Conservation (phyloP, 257 asterid species). For the Verbascum thapsus region DNA sequence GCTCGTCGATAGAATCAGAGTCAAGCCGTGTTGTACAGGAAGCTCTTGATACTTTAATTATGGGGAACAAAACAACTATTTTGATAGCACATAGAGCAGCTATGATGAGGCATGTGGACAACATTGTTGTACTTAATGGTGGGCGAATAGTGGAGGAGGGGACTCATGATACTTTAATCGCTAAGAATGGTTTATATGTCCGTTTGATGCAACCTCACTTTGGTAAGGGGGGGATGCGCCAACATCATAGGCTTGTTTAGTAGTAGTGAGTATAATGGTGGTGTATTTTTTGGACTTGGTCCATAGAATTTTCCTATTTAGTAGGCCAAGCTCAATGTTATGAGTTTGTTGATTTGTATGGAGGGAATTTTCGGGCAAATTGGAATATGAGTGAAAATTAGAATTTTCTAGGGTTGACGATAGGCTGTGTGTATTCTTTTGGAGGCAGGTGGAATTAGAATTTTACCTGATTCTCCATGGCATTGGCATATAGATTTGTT, state of each 20-base stretch:
- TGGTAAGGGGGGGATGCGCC: slow-evolving; percentile 90
- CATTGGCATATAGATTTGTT: slow-evolving; percentile 64
- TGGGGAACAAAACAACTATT: slow-evolving; percentile 97
- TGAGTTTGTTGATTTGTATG: slow-evolving; percentile 22
- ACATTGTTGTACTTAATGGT: slow-evolving; percentile 92
- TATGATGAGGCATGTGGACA: slow-evolving; percentile 99
- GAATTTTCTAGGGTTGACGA: slow-evolving; percentile 37
- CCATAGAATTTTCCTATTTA: too few species aligned
- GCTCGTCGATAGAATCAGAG: slow-evolving; percentile 95
- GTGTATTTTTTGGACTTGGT: too few species aligned
- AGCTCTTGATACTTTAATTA: slow-evolving; percentile 89
- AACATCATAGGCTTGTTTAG: slow-evolving; percentile 75
- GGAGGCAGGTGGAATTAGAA: slow-evolving; percentile 53
- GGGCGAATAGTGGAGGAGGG: slow-evolving; percentile 98
- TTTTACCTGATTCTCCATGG: slow-evolving; percentile 50
- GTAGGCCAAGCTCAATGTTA: not conserved
- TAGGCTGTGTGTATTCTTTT: slow-evolving; percentile 66
- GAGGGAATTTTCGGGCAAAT: slow-evolving; percentile 16
- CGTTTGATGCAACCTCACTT: slow-evolving; percentile 98
- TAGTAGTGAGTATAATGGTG: too few species aligned
- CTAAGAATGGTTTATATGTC: slow-evolving; percentile 86
- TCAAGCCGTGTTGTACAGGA: slow-evolving; percentile 96
- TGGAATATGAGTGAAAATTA: slow-evolving; percentile 36
- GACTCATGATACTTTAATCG: slow-evolving; percentile 69
- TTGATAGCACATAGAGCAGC: slow-evolving; percentile 98